Conservation (phyloP, 192 early-diverging fungal genomes). For the Dimargaris xerosporica region DNA sequence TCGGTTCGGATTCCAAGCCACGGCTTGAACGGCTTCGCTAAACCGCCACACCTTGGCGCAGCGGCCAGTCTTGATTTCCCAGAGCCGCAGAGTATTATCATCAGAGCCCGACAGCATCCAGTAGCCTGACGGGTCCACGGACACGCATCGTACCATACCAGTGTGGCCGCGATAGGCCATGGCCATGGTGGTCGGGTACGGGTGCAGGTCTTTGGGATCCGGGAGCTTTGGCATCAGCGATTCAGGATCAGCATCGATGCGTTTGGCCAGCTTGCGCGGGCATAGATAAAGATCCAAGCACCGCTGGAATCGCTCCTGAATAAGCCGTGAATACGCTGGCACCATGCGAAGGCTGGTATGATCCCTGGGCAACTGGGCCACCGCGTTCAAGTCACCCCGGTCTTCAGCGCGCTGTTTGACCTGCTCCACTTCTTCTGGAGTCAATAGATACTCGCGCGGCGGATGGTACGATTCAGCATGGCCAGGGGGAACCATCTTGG, state of each 20-base stretch:
- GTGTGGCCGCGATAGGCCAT: slow-evolving; percentile 73
- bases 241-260: slow-evolving; percentile 77
- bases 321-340: slow-evolving; percentile 74
- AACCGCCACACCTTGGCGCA: slow-evolving; percentile 65
- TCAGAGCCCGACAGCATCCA: slow-evolving; percentile 83
- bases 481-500: slow-evolving; percentile 72
- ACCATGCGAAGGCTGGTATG: slow-evolving; percentile 64
- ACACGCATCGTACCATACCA: slow-evolving; percentile 60
- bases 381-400: slow-evolving; percentile 43
- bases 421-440: slow-evolving; percentile 57
- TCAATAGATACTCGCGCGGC: slow-evolving; percentile 81
- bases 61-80: slow-evolving; percentile 84
- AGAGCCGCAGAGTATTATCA: slow-evolving; percentile 73
- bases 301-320: slow-evolving; percentile 90
- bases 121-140: slow-evolving; percentile 85
- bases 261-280: slow-evolving; percentile 77
- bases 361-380: slow-evolving; percentile 29
- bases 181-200: slow-evolving; percentile 73
- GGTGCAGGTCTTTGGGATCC: slow-evolving; percentile 81
- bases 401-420: no score
- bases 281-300: slow-evolving; percentile 95
- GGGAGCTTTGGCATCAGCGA: slow-evolving; percentile 91
- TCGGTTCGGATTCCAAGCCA: slow-evolving; percentile 83
- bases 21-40: slow-evolving; percentile 41
- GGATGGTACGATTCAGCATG: slow-evolving; percentile 96